These are phyloP conservation scores for Kluyveromyces wickerhamii DNA, from an alignment of 805 yeast genomes.

Conservation along the genomic window DNA sequence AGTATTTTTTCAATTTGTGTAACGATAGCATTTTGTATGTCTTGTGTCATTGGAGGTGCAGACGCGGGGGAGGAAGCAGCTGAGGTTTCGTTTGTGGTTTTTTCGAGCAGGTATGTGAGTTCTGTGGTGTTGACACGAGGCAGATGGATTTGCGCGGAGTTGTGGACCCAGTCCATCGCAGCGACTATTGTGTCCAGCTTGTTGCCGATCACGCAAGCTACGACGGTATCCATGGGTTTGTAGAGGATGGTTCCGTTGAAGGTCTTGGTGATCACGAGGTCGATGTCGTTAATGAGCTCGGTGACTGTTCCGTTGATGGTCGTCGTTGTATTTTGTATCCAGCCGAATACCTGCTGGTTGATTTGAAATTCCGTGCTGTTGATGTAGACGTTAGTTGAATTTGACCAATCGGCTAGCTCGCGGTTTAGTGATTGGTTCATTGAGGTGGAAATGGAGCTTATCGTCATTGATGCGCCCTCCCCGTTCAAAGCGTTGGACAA, in stretches of 20 bases:
- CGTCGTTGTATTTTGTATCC: slow-evolving; percentile 50
- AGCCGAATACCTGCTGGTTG: slow-evolving; percentile 60
- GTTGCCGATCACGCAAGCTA: slow-evolving; percentile 71
- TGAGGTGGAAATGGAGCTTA: slow-evolving; percentile 7
- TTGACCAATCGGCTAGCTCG: slow-evolving; percentile 42
- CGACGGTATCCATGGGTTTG: slow-evolving; percentile 54
- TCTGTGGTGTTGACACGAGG: slow-evolving; percentile 42
- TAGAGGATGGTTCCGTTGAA: slow-evolving; percentile 67
- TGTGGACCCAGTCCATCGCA: slow-evolving; percentile 74
- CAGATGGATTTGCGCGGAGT: slow-evolving; percentile 48
- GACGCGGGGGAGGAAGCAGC: background rate
- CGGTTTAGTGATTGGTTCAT: slow-evolving; percentile 19
- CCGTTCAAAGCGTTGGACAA: slow-evolving; percentile 9
- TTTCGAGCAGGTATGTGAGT: slow-evolving; percentile 16
- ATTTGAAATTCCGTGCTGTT: slow-evolving; percentile 39
- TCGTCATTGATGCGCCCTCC: background rate
- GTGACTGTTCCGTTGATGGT: slow-evolving; percentile 55
- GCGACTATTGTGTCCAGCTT: slow-evolving; percentile 58
- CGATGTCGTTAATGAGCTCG: slow-evolving; percentile 50
- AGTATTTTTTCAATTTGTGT: slow-evolving; percentile 8
- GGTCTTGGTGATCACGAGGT: slow-evolving; percentile 45
- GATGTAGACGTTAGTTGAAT: slow-evolving; percentile 49
- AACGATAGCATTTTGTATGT: slow-evolving; percentile 1
- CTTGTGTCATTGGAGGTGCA: slow-evolving; percentile 1
- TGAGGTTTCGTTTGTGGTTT: background rate